A percentile compares a stretch with the other conserved stretches of the same genome.
Evolutionary conservation across 495 filamentous ascomycete species (phyloP).

Genomic region (Hypoxylon subgilvum): DNA sequence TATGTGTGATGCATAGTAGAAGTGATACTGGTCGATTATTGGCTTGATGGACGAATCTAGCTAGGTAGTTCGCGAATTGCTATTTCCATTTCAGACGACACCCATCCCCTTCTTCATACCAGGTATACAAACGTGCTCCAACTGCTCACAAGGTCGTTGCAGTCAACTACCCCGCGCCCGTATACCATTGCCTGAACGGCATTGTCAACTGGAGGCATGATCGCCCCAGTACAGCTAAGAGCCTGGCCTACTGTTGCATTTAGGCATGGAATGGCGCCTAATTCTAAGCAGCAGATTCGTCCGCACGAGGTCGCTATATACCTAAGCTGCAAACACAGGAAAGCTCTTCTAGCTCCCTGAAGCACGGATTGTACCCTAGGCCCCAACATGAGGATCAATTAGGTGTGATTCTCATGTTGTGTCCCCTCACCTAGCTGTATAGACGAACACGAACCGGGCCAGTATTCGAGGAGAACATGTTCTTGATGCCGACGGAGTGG

Average conservation of each 20-base stretch:
- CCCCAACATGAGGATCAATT: constrained; percentile 1
- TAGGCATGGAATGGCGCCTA: constrained; percentile 25
- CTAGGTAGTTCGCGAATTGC: constrained; percentile 2
- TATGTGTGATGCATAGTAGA: no score
- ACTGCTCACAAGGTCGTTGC: constrained; percentile 5
- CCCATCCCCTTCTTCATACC: constrained; percentile 2
- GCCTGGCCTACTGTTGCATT: constrained; percentile 30
- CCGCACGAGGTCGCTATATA: neutral
- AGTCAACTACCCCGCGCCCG: constrained; percentile 27
- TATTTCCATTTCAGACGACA: constrained; percentile 30
- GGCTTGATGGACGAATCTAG: constrained; percentile 2
- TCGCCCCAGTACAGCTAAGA: no score
- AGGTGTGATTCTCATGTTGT: constrained; percentile 20
- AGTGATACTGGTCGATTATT: no score
- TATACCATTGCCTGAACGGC: constrained; percentile 19
- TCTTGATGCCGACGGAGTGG: constrained; percentile 31
- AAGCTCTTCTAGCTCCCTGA: constrained; percentile 1
- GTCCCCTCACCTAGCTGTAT: constrained; percentile 4
- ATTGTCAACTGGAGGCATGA: constrained; percentile 24
- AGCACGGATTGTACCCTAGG: neutral
- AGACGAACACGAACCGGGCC: neutral
- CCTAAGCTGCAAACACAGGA: neutral
- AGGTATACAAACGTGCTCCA: constrained; percentile 17
- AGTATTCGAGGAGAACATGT: neutral
- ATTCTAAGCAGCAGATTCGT: constrained; percentile 20